Evolutionary conservation across 2,329 filamentous ascomycete species (phyloP).

Genomic region (Cladosporium sp.): DNA sequence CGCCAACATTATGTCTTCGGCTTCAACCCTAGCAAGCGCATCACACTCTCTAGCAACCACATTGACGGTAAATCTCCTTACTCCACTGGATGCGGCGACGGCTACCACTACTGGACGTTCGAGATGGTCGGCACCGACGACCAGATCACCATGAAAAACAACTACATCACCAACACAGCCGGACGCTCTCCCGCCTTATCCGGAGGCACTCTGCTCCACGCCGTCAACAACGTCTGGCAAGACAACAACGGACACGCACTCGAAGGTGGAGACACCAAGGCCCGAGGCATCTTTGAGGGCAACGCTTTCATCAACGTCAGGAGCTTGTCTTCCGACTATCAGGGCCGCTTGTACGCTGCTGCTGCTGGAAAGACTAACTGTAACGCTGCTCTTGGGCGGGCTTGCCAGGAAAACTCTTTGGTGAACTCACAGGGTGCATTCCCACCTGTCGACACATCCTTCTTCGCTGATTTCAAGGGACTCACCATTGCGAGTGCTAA

Average conservation of each 20-base stretch:
- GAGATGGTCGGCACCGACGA: conserved; percentile 26
- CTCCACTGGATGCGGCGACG: conserved; percentile 27
- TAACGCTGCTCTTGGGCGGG: conserved; percentile 18
- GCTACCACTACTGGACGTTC: conserved; percentile 31
- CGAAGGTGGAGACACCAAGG: conserved; percentile 41
- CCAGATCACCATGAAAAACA: conserved; percentile 28
- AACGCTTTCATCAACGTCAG: conserved; percentile 3
- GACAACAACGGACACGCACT: conserved; percentile 57
- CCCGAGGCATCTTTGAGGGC: conserved; percentile 25
- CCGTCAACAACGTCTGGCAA: conserved; percentile 62
- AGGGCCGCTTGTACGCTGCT: not conserved
- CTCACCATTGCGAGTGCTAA: not conserved
- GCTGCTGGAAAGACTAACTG: not conserved
- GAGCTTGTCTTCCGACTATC: not conserved
- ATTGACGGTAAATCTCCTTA: conserved; percentile 29
- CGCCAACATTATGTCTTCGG: conserved; percentile 45
- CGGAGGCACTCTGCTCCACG: conserved; percentile 58
- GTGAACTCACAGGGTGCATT: not conserved
- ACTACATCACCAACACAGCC: conserved; percentile 29
- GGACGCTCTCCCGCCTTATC: conserved; percentile 41
- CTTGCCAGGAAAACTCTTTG: not conserved
- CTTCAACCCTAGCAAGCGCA: conserved; percentile 31
- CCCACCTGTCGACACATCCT: not conserved
- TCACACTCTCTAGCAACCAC: conserved; percentile 30
- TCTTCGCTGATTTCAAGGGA: not conserved